These are phyloP conservation scores for Sequoia sempervirens DNA, from an alignment of 75 land plant genomes.

Conservation along the genomic window DNA sequence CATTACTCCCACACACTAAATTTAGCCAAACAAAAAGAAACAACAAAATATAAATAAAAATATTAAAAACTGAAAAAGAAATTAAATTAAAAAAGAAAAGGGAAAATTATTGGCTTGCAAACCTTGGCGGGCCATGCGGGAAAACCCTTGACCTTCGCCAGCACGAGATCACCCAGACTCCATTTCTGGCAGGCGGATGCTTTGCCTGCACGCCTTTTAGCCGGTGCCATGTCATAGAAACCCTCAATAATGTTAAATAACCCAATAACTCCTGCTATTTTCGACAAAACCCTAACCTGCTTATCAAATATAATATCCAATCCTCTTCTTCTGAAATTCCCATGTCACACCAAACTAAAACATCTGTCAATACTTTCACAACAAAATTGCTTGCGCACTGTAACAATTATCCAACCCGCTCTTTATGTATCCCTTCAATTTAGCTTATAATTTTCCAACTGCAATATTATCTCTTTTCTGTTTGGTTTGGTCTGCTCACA, in stretches of 20 bases:
- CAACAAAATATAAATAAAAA: not conserved
- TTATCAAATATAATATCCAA: not conserved
- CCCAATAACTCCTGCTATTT: not conserved
- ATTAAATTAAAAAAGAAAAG: not conserved
- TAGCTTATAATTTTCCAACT: not conserved
- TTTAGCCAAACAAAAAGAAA: not conserved
- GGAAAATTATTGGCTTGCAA: not conserved
- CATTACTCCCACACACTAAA: not conserved
- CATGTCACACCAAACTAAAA: not conserved
- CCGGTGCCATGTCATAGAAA: conserved; percentile 9
- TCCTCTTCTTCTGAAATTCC: conserved; percentile 5
- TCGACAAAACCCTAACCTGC: not conserved
- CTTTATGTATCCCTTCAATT: not conserved
- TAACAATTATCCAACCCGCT: not conserved
- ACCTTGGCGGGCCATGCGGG: conserved; percentile 99
- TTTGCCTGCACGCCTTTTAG: conserved; percentile 8
- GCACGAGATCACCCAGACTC: conserved; percentile 83
- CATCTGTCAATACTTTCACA: not conserved
- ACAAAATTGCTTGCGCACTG: not conserved
- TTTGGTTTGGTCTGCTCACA: not conserved
- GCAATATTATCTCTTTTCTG: not conserved
- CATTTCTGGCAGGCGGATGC: conserved; percentile 19
- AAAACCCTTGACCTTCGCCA: conserved; percentile 95
- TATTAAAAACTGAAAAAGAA: not conserved
- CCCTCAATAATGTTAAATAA: not conserved